Evolutionary conservation across 139 green algal genomes (phyloP).

Genomic region (Raphidocelis subcapitata): DNA sequence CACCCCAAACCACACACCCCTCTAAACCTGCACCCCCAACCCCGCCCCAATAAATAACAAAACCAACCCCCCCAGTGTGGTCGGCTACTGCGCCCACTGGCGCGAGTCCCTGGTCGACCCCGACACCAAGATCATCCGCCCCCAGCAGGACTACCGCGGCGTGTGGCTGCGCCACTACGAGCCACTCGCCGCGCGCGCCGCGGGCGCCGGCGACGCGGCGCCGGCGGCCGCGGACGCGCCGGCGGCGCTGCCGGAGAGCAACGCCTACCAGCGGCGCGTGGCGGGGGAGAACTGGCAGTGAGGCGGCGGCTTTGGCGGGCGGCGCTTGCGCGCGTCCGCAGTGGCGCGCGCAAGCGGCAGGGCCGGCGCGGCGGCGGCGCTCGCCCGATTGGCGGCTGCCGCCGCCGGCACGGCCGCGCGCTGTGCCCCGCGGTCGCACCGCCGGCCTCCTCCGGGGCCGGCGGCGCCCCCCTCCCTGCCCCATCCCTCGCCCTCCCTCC

Average conservation of each 20-base stretch:
- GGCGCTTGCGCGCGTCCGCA: too few species aligned
- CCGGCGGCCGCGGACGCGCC: slow-evolving; percentile 11
- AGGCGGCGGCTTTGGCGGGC: slow-evolving; percentile 13
- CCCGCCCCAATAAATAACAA: too few species aligned
- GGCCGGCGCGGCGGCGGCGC: too few species aligned
- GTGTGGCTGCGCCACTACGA: slow-evolving; percentile 90
- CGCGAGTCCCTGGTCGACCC: slow-evolving; percentile 92
- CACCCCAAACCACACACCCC: neutral
- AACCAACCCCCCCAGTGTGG: slow-evolving; percentile 55
- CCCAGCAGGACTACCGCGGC: slow-evolving; percentile 96
- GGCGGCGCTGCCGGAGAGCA: slow-evolving; percentile 66
- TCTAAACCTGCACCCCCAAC: slow-evolving; percentile 3
- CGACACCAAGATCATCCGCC: slow-evolving; percentile 95
- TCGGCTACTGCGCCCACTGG: slow-evolving; percentile 97
- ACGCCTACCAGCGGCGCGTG: slow-evolving; percentile 85
- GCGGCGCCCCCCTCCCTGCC: too few species aligned
- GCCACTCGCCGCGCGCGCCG: slow-evolving; percentile 28
- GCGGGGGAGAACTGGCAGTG: slow-evolving; percentile 76
- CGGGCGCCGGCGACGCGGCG: slow-evolving; percentile 14
- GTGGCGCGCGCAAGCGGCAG: too few species aligned
- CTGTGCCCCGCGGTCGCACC: too few species aligned
- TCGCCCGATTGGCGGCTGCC: too few species aligned
- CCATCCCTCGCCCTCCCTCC: too few species aligned
- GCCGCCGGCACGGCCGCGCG: too few species aligned
- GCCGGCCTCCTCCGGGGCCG: too few species aligned